Conservation (phyloP, 2,329 filamentous ascomycete species). For the Zymoseptoria ardabiliae region DNA sequence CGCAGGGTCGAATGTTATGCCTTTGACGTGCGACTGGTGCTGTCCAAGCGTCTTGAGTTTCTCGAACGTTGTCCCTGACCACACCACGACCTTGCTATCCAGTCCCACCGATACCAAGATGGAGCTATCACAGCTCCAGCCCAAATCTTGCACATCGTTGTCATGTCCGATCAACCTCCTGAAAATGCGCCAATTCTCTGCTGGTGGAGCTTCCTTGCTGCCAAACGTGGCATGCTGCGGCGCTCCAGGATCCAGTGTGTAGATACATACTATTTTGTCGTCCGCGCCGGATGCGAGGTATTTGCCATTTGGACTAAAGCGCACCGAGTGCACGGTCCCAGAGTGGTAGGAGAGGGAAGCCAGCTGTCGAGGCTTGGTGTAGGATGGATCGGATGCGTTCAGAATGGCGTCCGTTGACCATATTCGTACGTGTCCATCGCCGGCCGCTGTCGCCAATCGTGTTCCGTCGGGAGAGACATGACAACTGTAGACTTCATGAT, state of each 20-base stretch:
- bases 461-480: constrained; percentile 92
- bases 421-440: constrained; percentile 94
- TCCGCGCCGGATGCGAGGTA: constrained; percentile 96
- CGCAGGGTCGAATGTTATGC: constrained; percentile 94
- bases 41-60: constrained; percentile 89
- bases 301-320: constrained; percentile 90
- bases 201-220: constrained; percentile 78
- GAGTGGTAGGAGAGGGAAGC: constrained; percentile 98
- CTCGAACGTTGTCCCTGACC: constrained; percentile 97
- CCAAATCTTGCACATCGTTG: constrained; percentile 96
- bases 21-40: constrained; percentile 96
- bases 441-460: constrained; percentile 85
- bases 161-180: constrained; percentile 92
- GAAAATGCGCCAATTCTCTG: constrained; percentile 97
- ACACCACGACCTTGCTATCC: constrained; percentile 96
- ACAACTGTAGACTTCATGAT: constrained; percentile 97
- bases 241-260: constrained; percentile 78
- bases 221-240: constrained; percentile 72
- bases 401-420: constrained; percentile 96
- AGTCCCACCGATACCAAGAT: constrained; percentile 92
- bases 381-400: constrained; percentile 64
- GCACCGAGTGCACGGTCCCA: constrained; percentile 91
- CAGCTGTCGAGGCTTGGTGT: constrained; percentile 78
- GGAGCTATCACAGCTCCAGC: constrained; percentile 93
- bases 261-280: constrained; percentile 98